Evolutionary conservation across 2,329 filamentous ascomycete species (phyloP).

Genomic region (Fusarium nematophilum): DNA sequence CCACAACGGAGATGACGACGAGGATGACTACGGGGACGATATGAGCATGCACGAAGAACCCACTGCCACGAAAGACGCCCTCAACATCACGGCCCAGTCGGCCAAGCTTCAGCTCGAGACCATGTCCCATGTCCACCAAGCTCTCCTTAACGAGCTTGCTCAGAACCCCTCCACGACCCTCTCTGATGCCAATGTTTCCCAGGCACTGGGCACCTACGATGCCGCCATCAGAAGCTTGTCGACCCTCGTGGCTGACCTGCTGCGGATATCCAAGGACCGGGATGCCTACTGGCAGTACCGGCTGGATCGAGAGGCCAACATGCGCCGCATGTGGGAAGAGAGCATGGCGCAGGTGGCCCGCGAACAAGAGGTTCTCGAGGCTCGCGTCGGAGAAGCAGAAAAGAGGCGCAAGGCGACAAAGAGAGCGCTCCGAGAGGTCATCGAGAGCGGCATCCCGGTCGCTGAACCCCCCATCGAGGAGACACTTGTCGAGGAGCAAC

Average conservation of each 20-base stretch:
- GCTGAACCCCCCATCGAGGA: constrained; percentile 46
- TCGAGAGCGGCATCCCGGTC: constrained; percentile 65
- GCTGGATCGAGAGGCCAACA: constrained; percentile 88
- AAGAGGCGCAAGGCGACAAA: constrained; percentile 91
- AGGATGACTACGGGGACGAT: constrained; percentile 78
- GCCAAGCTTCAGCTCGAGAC: constrained; percentile 93
- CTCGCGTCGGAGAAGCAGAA: constrained; percentile 87
- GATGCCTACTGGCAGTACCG: constrained; percentile 98
- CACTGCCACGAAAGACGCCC: constrained; percentile 86
- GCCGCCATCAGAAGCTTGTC: constrained; percentile 89
- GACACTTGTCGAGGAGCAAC: constrained; percentile 48
- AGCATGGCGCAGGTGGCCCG: constrained; percentile 97
- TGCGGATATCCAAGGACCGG: constrained; percentile 92
- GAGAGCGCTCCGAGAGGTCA: constrained; percentile 85
- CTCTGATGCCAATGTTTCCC: constrained; percentile 79
- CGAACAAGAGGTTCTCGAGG: constrained; percentile 93
- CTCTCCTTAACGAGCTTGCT: constrained; percentile 74
- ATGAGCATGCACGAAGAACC: constrained; percentile 80
- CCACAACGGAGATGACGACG: constrained; percentile 70
- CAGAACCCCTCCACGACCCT: constrained; percentile 78
- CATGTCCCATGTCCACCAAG: constrained; percentile 85
- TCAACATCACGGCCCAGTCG: constrained; percentile 97
- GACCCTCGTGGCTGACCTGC: constrained; percentile 83
- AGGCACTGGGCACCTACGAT: constrained; percentile 88
- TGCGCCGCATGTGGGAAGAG: constrained; percentile 97